Evolutionary conservation across 257 asterid genomes (phyloP).

Genomic region (Solanum lycopersicoides): DNA sequence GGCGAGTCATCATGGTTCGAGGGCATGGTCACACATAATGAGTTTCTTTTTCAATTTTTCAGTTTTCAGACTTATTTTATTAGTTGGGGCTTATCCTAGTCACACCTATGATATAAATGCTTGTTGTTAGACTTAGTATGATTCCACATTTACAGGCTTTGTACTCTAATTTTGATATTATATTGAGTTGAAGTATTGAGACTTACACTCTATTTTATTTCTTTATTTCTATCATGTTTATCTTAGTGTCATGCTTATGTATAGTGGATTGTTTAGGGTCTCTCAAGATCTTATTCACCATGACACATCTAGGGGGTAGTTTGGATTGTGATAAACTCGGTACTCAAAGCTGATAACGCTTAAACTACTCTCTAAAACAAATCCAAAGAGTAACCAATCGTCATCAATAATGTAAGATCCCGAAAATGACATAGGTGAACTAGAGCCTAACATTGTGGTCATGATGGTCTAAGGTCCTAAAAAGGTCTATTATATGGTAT

Average conservation of each 20-base stretch:
- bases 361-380: neutral
- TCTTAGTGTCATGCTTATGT: neutral
- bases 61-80: no score
- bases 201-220: no score
- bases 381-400: neutral
- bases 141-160: neutral
- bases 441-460: no score
- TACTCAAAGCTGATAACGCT: neutral
- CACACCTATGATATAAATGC: neutral
- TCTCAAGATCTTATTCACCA: neutral
- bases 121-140: neutral
- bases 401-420: no score
- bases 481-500: no score
- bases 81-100: neutral
- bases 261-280: neutral
- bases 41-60: neutral
- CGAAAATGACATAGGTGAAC: no score
- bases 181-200: neutral
- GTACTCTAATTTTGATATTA: neutral
- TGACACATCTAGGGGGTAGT: neutral
- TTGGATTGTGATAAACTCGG: neutral
- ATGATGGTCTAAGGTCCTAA: no score
- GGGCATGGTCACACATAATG: neutral
- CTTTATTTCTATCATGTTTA: neutral
- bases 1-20: neutral